Base-by-base conservation (phyloP, 2,329 filamentous ascomycete species). In the Pyrenophora seminiperda region DNA sequence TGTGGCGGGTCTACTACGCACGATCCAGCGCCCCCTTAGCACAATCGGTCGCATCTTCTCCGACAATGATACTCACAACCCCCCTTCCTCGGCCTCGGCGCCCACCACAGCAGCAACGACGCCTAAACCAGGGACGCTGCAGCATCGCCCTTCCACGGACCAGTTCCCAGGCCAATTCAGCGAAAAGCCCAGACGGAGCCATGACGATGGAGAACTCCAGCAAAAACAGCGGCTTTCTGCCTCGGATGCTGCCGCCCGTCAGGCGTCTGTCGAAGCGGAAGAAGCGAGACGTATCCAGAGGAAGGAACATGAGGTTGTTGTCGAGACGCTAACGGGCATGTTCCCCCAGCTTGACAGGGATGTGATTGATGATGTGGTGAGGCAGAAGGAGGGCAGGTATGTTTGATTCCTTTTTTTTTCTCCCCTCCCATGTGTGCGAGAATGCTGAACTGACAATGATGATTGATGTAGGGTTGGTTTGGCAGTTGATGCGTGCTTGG, bases 11-110 rank as follows among this genome's bases (percentile, higher is more conserved):
- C 78, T 99, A 11, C 79, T 99, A 2, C 85, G 91, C 38, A 93
- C 91, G 0, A 97, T 99, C 47, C 93, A 97, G 73, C 89, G 85
- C 50, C 94, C 94, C 0, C 79, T 99, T 10, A 91, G 87, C 47
- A 95, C 90, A 1, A 96, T 99, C 53, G 94, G 94, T 3, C 85
- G 93, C 43, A 97, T 99, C 54, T 97, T 99, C 74, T 91, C 90
- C 0, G 94, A 90, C 56, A 86, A 86, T 54, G 73, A 55, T 65
- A 61, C 64, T 0, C 24, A 54, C 31, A 31, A 51, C 20, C 58
- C 51, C 52, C 68, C 55, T 54, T 59, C 55, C 55, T 74, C 77
- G 5, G 73, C 72, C 3, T 54, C 73, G n/a, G 79, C 78, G 41
- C 84, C 75, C 29, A 83, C 24, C 9, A 27, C 55, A 55, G 74